Percentiles rank a stretch among this genome's conserved stretches.
phyloP scores from a whole-genome alignment of 257 asterid genomes.

The Plantago ovata region DNA sequence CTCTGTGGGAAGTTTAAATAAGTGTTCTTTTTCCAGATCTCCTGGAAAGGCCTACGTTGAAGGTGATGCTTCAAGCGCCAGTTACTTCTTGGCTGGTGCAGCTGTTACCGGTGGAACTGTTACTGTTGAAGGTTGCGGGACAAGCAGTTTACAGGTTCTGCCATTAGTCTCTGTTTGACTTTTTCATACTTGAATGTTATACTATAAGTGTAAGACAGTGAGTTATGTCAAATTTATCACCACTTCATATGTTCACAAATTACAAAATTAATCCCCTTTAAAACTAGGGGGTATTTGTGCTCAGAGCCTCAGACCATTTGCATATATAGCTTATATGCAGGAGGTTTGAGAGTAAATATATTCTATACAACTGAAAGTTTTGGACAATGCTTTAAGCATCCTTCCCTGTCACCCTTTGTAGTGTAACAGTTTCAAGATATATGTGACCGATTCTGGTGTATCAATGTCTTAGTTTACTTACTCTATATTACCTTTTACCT shows the following conservation, averaged over 20 bases:
- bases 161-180: constrained; percentile 4
- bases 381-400: no score
- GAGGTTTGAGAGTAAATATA: no score
- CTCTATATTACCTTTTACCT: constrained; percentile 9
- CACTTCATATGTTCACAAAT: not conserved
- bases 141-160: constrained; percentile 92
- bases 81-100: constrained; percentile 99
- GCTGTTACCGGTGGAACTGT: constrained; percentile 93
- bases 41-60: constrained; percentile 96
- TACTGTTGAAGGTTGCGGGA: constrained; percentile 97
- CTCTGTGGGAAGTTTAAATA: constrained; percentile 9
- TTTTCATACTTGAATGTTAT: constrained; percentile 1
- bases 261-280: not conserved
- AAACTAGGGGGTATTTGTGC: no score
- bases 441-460: not conserved
- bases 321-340: no score
- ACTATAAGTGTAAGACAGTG: not conserved
- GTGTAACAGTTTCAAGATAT: no score
- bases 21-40: constrained; percentile 45
- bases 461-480: not conserved
- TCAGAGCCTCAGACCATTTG: no score
- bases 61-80: constrained; percentile 99
- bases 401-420: no score
- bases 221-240: not conserved
- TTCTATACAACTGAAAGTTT: no score